Conservation (phyloP, 208 protist species). For the Leishmania mexicana region DNA sequence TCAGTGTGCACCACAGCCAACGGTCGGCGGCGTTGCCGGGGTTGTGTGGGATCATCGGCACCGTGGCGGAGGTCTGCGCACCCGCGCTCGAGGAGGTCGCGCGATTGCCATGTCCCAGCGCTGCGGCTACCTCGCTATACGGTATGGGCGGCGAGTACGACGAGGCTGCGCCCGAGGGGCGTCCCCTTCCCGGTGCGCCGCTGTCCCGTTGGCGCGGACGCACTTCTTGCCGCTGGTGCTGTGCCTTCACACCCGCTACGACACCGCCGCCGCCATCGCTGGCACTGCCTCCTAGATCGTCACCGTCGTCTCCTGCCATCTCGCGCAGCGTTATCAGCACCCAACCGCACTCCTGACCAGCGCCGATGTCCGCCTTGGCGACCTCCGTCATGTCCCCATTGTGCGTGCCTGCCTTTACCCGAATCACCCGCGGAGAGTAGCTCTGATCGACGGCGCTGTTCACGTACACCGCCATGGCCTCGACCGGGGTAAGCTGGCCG, state of each 20-base stretch:
- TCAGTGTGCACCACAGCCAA: conserved; percentile 66
- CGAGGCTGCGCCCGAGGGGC: background rate
- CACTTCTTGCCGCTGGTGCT: background rate
- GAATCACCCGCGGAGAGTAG: conserved; percentile 82
- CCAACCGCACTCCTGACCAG: conserved; percentile 58
- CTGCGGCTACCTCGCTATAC: conserved; percentile 14
- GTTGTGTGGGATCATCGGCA: background rate
- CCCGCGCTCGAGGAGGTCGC: background rate
- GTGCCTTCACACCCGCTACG: background rate
- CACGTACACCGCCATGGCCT: conserved; percentile 65
- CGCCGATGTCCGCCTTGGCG: conserved; percentile 39
- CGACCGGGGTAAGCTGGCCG: conserved; percentile 48
- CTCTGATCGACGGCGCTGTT: conserved; percentile 81
- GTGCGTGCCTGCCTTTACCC: conserved; percentile 68
- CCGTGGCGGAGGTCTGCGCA: background rate
- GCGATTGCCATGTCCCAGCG: conserved; percentile 3
- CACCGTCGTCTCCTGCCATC: conserved; percentile 7
- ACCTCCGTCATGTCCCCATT: conserved; percentile 74
- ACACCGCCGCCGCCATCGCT: background rate
- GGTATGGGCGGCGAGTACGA: background rate
- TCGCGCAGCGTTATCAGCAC: conserved; percentile 45
- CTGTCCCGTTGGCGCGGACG: background rate
- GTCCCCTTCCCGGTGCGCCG: background rate
- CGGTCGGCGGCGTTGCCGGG: conserved; percentile 27
- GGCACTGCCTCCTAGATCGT: conserved; percentile 8